Conservation (phyloP, 2,329 filamentous ascomycete species). For the Neurospora sp. region DNA sequence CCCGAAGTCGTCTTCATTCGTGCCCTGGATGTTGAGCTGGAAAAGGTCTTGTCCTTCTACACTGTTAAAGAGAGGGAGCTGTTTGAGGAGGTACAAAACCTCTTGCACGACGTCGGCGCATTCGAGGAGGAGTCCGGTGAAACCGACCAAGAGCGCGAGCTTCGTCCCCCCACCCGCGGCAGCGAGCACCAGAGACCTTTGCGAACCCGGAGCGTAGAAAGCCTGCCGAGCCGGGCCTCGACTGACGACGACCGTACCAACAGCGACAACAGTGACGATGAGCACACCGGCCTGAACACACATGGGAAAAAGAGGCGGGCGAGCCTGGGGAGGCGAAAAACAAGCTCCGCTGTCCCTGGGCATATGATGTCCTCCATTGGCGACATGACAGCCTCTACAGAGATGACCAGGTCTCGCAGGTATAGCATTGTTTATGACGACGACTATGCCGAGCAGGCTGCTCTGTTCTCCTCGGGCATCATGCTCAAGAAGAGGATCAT, state of each 20-base stretch:
- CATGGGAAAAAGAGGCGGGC: slow-evolving; percentile 29
- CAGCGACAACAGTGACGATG: slow-evolving; percentile 53
- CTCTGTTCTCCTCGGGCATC: slow-evolving; percentile 58
- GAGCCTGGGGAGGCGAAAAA: slow-evolving; percentile 27
- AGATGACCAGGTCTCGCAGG: slow-evolving; percentile 48
- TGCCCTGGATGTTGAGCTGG: slow-evolving; percentile 77
- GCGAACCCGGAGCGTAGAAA: slow-evolving; percentile 19
- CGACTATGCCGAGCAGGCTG: slow-evolving; percentile 66
- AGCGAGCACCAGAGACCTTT: slow-evolving; percentile 8
- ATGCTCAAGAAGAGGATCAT: slow-evolving; percentile 89
- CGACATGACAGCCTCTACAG: slow-evolving; percentile 53
- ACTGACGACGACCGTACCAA: slow-evolving; percentile 48
- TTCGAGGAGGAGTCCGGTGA: slow-evolving; percentile 39
- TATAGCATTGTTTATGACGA: slow-evolving; percentile 65
- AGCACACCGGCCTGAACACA: slow-evolving; percentile 42
- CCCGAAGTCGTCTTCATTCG: slow-evolving; percentile 74
- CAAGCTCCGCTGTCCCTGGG: slow-evolving; percentile 19
- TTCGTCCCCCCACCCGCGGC: slow-evolving; percentile 17
- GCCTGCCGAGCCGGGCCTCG: slow-evolving; percentile 33
- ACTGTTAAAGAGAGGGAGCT: slow-evolving; percentile 82
- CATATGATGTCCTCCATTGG: slow-evolving; percentile 37
- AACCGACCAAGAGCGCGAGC: slow-evolving; percentile 30
- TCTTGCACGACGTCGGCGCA: slow-evolving; percentile 63
- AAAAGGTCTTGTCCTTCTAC: slow-evolving; percentile 92
- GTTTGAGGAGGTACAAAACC: slow-evolving; percentile 64